These are phyloP conservation scores for Diaporthe vaccinii DNA, from an alignment of 2,329 filamentous ascomycete species.

Conservation along the genomic window DNA sequence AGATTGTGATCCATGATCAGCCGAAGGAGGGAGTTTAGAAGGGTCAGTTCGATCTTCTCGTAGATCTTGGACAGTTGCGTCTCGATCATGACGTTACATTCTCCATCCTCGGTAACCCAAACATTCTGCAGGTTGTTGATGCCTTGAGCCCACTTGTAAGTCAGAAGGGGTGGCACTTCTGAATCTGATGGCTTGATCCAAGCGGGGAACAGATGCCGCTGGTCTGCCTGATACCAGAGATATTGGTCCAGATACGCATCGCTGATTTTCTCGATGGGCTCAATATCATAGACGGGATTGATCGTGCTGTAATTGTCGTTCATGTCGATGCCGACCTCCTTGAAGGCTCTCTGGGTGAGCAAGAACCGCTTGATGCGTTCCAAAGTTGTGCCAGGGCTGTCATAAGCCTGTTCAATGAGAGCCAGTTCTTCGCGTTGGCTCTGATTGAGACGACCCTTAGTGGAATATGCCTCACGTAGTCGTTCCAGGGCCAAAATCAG, in stretches of 20 bases:
- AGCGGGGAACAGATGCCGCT: constrained; percentile 94
- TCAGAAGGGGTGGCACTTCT: constrained; percentile 92
- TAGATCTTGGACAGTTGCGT: constrained; percentile 99
- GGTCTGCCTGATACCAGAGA: constrained; percentile 98
- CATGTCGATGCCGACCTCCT: constrained; percentile 99
- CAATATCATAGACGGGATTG: constrained; percentile 98
- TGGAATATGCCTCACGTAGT: constrained; percentile 94
- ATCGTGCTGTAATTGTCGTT: constrained; percentile 99
- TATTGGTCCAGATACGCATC: constrained; percentile 99
- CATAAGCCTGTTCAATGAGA: constrained; percentile 97
- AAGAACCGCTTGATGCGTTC: constrained; percentile 98
- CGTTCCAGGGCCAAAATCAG: constrained; percentile 94
- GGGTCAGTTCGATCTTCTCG: constrained; percentile 97
- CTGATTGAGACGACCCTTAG: constrained; percentile 96
- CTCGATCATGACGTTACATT: constrained; percentile 99
- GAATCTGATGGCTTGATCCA: constrained; percentile 99
- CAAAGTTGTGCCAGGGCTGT: constrained; percentile 94
- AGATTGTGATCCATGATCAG: constrained; percentile 99
- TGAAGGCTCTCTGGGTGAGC: constrained; percentile 96
- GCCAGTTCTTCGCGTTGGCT: constrained; percentile 97
- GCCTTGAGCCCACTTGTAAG: constrained; percentile 99
- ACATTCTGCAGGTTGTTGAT: constrained; percentile 98
- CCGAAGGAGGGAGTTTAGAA: constrained; percentile 91
- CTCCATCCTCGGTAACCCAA: constrained; percentile 93
- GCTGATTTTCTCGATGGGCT: constrained; percentile 99